These are phyloP conservation scores for Coemansia sp. DNA, from an alignment of 192 early-diverging fungal genomes.

Conservation along the genomic window DNA sequence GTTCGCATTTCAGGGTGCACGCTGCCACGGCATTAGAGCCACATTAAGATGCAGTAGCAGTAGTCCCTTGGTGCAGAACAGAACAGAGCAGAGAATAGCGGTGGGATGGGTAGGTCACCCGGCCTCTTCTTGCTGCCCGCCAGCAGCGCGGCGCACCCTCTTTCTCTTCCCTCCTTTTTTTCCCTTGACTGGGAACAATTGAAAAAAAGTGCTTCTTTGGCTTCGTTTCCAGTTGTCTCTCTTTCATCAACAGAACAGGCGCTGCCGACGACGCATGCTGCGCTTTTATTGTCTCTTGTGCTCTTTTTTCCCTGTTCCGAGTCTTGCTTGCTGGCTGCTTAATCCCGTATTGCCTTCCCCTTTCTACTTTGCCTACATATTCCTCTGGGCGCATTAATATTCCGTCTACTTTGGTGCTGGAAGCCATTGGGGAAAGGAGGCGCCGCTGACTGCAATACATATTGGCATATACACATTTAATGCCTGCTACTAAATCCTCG, in stretches of 20 bases:
- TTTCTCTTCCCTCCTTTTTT: not conserved
- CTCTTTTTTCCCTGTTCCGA: not conserved
- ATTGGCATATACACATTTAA: not conserved
- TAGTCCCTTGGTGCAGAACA: not conserved
- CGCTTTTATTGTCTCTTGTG: conserved; percentile 1
- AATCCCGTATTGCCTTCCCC: not conserved
- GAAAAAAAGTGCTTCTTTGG: not conserved
- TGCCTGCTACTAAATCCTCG: conserved; percentile 8
- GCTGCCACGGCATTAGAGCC: conserved; percentile 1
- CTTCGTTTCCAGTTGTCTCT: not conserved
- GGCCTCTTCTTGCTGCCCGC: not conserved
- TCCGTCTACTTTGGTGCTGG: not conserved
- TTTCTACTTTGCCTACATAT: not conserved
- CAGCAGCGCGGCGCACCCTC: conserved; percentile 1
- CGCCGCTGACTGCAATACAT: not conserved
- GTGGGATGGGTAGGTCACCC: not conserved
- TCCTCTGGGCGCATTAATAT: not conserved
- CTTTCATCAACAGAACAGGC: not conserved
- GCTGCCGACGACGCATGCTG: not conserved
- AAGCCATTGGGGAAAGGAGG: not conserved
- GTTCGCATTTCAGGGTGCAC: conserved; percentile 1
- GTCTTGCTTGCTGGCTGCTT: not conserved
- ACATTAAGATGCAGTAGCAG: conserved; percentile 2
- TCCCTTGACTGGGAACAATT: conserved; percentile 1
- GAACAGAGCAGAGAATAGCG: not conserved